A percentile compares a stretch with the other conserved stretches of the same genome.
Conservation (phyloP, 2,329 filamentous ascomycete genomes). For the Colletotrichum gloeosporioides region DNA sequence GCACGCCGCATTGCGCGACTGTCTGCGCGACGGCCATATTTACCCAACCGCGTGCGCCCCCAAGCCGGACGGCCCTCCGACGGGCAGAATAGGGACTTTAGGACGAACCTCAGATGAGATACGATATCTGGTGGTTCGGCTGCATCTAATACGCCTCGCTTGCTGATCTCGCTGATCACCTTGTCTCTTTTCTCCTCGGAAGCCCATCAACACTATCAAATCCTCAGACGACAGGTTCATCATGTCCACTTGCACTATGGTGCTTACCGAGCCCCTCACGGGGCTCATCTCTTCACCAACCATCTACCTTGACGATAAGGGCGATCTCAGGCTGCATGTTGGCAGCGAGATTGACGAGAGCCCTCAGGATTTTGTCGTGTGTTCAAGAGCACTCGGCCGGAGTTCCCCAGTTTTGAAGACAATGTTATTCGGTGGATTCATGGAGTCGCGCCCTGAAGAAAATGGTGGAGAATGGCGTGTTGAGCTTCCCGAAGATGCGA, state of each 20-base stretch:
- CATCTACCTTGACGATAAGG: constrained; percentile 5
- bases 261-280: constrained; percentile 1
- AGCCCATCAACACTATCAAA: neutral
- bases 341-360: constrained; percentile 2
- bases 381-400: constrained; percentile 26
- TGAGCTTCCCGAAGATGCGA: constrained; percentile 34
- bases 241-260: constrained; percentile 3
- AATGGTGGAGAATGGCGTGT: constrained; percentile 25
- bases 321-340: constrained; percentile 6
- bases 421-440: constrained; percentile 29
- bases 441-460: constrained; percentile 23
- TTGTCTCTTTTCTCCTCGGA: neutral
- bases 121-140: neutral
- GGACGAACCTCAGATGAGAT: constrained; percentile 4
- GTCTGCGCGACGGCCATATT: neutral
- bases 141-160: neutral
- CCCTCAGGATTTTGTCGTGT: constrained; percentile 26
- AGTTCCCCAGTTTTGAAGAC: constrained; percentile 28
- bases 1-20: neutral
- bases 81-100: neutral
- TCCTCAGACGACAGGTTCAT: neutral
- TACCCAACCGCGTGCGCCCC: neutral
- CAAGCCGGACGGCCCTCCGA: neutral
- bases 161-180: neutral
- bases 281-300: constrained; percentile 2